Evolutionary conservation across 2,329 filamentous ascomycete species (phyloP).

Genomic region (Lachnellula arida): DNA sequence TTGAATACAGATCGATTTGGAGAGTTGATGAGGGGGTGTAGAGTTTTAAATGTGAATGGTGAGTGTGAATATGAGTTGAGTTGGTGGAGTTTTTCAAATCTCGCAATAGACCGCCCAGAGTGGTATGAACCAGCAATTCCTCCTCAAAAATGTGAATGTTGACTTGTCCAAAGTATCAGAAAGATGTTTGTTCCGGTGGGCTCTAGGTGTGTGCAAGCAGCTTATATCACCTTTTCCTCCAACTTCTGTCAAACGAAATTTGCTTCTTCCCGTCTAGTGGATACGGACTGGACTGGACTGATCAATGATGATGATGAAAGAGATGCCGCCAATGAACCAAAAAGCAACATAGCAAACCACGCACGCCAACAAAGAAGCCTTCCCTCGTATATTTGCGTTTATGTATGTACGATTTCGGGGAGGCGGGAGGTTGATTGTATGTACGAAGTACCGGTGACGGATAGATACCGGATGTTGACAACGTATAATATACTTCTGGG

Average conservation of each 20-base stretch:
- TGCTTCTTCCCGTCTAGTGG: background rate
- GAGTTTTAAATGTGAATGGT: background rate
- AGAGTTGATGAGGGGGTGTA: background rate
- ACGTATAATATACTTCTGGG: conserved; percentile 11
- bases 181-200: background rate
- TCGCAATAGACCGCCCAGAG: background rate
- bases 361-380: conserved; percentile 1
- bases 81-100: background rate
- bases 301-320: background rate
- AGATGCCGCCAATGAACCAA: background rate
- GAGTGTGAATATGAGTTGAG: background rate
- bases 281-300: background rate
- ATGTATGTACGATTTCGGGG: background rate
- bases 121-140: background rate
- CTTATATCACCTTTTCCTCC: background rate
- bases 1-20: background rate
- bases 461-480: conserved; percentile 4
- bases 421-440: background rate
- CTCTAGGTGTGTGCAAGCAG: background rate
- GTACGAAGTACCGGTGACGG: conserved; percentile 1
- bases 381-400: background rate
- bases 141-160: background rate
- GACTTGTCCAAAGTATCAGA: background rate
- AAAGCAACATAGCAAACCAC: conserved; percentile 3
- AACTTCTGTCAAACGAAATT: background rate